Evolutionary conservation across 495 filamentous ascomycete species (phyloP).

Genomic region (Delitschia confertaspora): DNA sequence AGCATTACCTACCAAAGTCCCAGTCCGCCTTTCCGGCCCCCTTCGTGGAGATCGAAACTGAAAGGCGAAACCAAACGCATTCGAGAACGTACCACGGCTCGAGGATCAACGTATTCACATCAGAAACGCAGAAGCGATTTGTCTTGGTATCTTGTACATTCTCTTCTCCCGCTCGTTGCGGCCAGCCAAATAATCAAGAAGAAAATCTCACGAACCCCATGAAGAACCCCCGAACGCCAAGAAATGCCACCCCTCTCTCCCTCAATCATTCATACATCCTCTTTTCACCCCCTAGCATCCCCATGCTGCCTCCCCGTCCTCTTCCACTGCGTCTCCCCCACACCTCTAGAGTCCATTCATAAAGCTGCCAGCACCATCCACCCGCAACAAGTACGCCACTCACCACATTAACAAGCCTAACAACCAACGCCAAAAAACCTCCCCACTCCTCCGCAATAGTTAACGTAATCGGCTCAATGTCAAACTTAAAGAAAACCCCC

Average conservation of each 20-base stretch:
- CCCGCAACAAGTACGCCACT: conserved; percentile 55
- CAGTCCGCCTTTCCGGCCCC: no score
- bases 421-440: conserved; percentile 59
- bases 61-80: no score
- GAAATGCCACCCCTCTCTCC: neutral
- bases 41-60: no score
- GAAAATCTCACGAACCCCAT: no score
- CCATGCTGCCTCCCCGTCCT: conserved; percentile 14
- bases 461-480: conserved; percentile 92
- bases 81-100: no score
- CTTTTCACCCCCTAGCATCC: conserved; percentile 20
- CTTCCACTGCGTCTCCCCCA: conserved; percentile 23
- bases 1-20: no score
- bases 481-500: conserved; percentile 97
- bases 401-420: conserved; percentile 64
- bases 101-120: no score
- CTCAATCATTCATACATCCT: conserved; percentile 11
- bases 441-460: conserved; percentile 74
- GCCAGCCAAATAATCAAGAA: no score
- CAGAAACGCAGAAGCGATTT: no score
- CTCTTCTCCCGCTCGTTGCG: no score
- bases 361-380: conserved; percentile 55
- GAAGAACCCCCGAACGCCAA: no score
- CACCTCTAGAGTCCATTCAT: conserved; percentile 45
- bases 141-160: no score